Evolutionary conservation across 2,329 filamentous ascomycete species (phyloP).

Genomic region (Madurella mycetomatis): DNA sequence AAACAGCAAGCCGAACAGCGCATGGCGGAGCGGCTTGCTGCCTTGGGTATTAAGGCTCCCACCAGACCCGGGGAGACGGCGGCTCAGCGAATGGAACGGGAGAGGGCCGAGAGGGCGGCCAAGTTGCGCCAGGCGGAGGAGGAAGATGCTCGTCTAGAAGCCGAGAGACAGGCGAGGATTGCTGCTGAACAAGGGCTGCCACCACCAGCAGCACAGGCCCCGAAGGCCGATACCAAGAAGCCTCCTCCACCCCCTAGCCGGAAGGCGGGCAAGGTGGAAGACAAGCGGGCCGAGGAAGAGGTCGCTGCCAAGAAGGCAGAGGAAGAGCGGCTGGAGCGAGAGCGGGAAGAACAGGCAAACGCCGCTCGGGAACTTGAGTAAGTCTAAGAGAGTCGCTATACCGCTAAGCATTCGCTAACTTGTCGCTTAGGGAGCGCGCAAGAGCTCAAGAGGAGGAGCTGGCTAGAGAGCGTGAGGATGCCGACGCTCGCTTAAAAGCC

Average conservation of each 20-base stretch:
- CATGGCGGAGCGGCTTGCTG: conserved; percentile 93
- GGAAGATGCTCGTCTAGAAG: conserved; percentile 83
- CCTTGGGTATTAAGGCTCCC: conserved; percentile 82
- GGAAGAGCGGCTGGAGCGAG: conserved; percentile 60
- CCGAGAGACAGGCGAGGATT: conserved; percentile 78
- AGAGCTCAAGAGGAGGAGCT: conserved; percentile 75
- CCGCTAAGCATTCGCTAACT: conserved; percentile 25
- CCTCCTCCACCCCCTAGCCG: conserved; percentile 75
- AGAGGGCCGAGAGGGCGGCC: conserved; percentile 80
- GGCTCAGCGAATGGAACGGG: conserved; percentile 80
- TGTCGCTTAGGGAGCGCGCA: conserved; percentile 60
- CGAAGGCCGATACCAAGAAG: conserved; percentile 52
- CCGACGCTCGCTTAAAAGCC: conserved; percentile 76
- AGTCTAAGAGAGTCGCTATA: conserved; percentile 39
- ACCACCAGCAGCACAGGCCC: conserved; percentile 47
- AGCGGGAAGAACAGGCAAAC: conserved; percentile 71
- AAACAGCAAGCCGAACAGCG: conserved; percentile 95
- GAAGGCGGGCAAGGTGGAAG: conserved; percentile 58
- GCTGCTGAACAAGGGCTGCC: conserved; percentile 69
- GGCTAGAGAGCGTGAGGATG: conserved; percentile 71
- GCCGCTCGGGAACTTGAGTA: conserved; percentile 79
- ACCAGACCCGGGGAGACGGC: conserved; percentile 74
- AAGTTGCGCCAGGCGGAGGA: conserved; percentile 87
- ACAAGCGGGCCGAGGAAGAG: conserved; percentile 56
- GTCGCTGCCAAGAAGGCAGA: conserved; percentile 55